phyloP scores from a whole-genome alignment of 495 filamentous ascomycete genomes.

The Aspergillus carlsbadensis region DNA sequence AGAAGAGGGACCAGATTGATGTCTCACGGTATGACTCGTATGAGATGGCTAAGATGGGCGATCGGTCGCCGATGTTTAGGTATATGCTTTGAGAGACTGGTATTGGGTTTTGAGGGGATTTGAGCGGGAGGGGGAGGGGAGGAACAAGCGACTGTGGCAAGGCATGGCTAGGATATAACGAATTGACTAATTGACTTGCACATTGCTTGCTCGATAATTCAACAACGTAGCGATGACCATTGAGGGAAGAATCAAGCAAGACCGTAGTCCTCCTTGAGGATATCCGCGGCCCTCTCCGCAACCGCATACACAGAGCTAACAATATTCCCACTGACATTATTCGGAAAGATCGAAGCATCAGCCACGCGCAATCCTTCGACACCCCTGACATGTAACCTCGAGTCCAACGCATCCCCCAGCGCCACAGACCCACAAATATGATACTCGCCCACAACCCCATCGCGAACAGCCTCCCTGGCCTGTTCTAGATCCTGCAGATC shows the following conservation, averaged over 20 bases:
- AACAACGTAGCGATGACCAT: too few species aligned
- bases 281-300: conserved; percentile 52
- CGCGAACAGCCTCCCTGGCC: conserved; percentile 20
- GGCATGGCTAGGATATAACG: too few species aligned
- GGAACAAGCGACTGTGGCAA: neutral
- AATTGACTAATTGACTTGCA: too few species aligned
- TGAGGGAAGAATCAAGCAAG: neutral
- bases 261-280: conserved; percentile 44
- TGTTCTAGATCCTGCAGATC: conserved; percentile 21
- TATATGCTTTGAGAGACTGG: conserved; percentile 43
- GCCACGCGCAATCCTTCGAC: conserved; percentile 51
- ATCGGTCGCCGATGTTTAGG: conserved; percentile 63
- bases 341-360: conserved; percentile 51
- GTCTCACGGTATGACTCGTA: conserved; percentile 43
- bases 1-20: conserved; percentile 49
- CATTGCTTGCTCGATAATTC: too few species aligned
- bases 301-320: conserved; percentile 53
- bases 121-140: too few species aligned
- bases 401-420: conserved; percentile 56
- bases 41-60: conserved; percentile 58
- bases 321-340: conserved; percentile 48
- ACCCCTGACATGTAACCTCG: conserved; percentile 44
- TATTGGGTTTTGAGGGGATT: too few species aligned
- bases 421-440: conserved; percentile 50
- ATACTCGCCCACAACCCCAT: conserved; percentile 14